Evolutionary conservation across 768 basidiomycete species (phyloP).

Genomic region (Termitomyces sp.): DNA sequence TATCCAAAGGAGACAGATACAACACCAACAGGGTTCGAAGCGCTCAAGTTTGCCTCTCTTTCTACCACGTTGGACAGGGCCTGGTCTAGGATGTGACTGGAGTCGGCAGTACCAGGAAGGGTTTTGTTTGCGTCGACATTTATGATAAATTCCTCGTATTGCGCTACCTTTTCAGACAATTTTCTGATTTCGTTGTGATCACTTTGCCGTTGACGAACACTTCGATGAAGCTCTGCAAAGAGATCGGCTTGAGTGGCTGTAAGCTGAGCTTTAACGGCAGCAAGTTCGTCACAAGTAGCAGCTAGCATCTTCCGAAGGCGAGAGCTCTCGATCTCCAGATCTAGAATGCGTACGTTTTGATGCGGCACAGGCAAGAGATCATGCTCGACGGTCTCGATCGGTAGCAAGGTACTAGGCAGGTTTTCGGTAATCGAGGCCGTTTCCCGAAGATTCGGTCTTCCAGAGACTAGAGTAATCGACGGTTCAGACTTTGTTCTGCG

Average conservation of each 20-base stretch:
- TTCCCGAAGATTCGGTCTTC: slow-evolving; percentile 7
- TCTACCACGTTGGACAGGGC: slow-evolving; percentile 5
- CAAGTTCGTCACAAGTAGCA: slow-evolving; percentile 1
- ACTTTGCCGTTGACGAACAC: slow-evolving; percentile 5
- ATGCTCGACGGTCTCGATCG: slow-evolving; percentile 8
- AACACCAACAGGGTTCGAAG: background rate
- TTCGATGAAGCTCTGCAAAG: slow-evolving; percentile 12
- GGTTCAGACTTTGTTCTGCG: slow-evolving; percentile 42
- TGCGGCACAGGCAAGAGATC: slow-evolving; percentile 1
- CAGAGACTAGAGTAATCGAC: slow-evolving; percentile 26
- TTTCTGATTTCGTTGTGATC: slow-evolving; percentile 5
- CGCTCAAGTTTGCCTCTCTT: background rate
- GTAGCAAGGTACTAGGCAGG: slow-evolving; percentile 9
- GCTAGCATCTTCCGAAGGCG: slow-evolving; percentile 1
- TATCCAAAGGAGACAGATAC: slow-evolving; percentile 17
- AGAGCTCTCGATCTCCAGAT: slow-evolving; percentile 9
- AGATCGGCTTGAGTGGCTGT: slow-evolving; percentile 10
- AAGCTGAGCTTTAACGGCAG: slow-evolving; percentile 6
- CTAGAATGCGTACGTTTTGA: slow-evolving; percentile 7
- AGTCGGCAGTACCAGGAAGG: background rate
- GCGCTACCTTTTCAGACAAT: slow-evolving; percentile 5
- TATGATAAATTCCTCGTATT: slow-evolving; percentile 6
- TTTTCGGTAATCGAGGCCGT: slow-evolving; percentile 9
- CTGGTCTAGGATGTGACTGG: slow-evolving; percentile 4
- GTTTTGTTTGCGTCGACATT: background rate